These are phyloP conservation scores for Phytopythium montanum DNA, from an alignment of 352 stramenopile genomes.

Conservation along the genomic window DNA sequence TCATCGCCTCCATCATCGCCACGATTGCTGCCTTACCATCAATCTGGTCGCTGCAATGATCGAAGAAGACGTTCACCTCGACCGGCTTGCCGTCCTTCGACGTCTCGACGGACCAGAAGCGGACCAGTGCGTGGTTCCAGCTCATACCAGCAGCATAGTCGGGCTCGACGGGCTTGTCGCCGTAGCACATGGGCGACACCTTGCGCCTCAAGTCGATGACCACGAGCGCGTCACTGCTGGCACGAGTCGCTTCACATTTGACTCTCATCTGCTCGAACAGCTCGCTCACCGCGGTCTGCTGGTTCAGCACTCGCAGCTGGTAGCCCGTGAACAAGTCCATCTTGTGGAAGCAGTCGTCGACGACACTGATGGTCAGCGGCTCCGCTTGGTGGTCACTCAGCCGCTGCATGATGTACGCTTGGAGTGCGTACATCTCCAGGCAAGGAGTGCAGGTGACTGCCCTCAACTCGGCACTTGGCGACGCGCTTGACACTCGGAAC, in stretches of 20 bases:
- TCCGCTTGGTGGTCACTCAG: neutral
- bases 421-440: neutral
- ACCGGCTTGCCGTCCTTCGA: neutral
- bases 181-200: conserved; percentile 13
- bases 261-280: conserved; percentile 7
- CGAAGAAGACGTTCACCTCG: conserved; percentile 14
- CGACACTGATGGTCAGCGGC: neutral
- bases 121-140: conserved; percentile 14
- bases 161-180: conserved; percentile 5
- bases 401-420: neutral
- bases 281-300: conserved; percentile 1
- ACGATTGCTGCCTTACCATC: conserved; percentile 17
- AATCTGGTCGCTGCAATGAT: conserved; percentile 9
- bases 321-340: conserved; percentile 4
- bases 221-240: conserved; percentile 10
- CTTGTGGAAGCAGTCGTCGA: conserved; percentile 4
- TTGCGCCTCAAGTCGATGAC: conserved; percentile 25
- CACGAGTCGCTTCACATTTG: neutral
- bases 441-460: conserved; percentile 1
- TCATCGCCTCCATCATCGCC: conserved; percentile 13
- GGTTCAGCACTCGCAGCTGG: conserved; percentile 1
- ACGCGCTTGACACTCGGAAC: neutral
- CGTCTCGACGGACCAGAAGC: conserved; percentile 5
- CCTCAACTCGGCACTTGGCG: neutral
- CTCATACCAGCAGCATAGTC: conserved; percentile 13